These are phyloP conservation scores for Wakefieldia striispora DNA, from an alignment of 768 basidiomycete species.

Conservation along the genomic window DNA sequence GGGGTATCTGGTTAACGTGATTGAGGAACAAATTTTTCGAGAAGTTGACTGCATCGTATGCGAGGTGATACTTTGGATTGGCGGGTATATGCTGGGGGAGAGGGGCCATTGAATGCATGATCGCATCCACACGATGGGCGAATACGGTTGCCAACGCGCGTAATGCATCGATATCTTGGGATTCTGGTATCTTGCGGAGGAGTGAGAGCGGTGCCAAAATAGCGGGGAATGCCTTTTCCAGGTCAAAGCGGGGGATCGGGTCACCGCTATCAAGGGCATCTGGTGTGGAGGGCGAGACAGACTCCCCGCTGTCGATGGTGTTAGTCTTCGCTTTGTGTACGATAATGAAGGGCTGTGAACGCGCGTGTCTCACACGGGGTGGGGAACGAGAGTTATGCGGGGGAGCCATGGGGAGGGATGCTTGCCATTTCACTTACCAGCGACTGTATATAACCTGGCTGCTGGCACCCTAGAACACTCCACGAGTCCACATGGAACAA, in stretches of 20 bases:
- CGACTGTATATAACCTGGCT: not conserved
- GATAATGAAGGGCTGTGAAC: not conserved
- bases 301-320: constrained; percentile 24
- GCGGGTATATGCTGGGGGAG: constrained; percentile 22
- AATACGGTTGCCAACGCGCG: constrained; percentile 29
- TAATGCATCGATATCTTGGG: constrained; percentile 27
- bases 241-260: constrained; percentile 21
- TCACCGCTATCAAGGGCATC: constrained; percentile 1
- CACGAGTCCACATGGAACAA: constrained; percentile 21
- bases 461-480: not conserved
- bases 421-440: not conserved
- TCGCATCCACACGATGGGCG: constrained; percentile 21
- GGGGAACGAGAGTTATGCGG: constrained; percentile 9
- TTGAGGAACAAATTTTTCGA: constrained; percentile 23
- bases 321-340: constrained; percentile 17
- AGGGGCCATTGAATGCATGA: constrained; percentile 26
- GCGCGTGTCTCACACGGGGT: constrained; percentile 3
- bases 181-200: constrained; percentile 24
- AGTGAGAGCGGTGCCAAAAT: constrained; percentile 30
- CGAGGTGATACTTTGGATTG: constrained; percentile 20
- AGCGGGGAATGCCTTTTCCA: constrained; percentile 37
- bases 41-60: constrained; percentile 20
- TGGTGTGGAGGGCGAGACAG: constrained; percentile 23
- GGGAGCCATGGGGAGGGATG: constrained; percentile 6
- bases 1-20: constrained; percentile 15